Percentiles rank a stretch among this genome's conserved stretches.
These are phyloP conservation scores for Lithospermum erythrorhizon DNA, from an alignment of 257 asterid genomes.

Conservation along the genomic window DNA sequence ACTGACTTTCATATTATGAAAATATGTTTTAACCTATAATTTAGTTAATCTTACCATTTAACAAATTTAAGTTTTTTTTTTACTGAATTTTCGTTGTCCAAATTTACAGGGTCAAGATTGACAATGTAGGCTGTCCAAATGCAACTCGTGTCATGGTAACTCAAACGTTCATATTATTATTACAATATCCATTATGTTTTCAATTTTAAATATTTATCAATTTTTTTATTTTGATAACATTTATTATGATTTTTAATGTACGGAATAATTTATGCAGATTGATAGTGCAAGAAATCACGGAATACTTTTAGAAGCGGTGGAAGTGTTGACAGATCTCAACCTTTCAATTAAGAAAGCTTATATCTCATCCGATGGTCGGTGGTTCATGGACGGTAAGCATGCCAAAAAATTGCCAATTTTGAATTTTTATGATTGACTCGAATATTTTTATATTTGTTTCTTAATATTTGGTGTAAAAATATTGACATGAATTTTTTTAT, in stretches of 20 bases:
- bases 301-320: constrained; percentile 83
- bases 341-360: constrained; percentile 89
- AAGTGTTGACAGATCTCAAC: constrained; percentile 79
- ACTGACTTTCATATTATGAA: too few species aligned
- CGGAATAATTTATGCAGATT: constrained; percentile 26
- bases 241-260: neutral
- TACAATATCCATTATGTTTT: neutral
- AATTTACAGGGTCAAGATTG: constrained; percentile 78
- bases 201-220: too few species aligned
- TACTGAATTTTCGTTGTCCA: constrained; percentile 18
- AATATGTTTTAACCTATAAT: too few species aligned
- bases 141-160: constrained; percentile 78
- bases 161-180: neutral
- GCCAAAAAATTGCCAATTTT: too few species aligned
- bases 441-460: neutral
- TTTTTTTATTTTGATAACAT: neutral
- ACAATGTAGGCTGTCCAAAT: constrained; percentile 74
- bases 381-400: constrained; percentile 95
- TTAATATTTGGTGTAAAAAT: neutral
- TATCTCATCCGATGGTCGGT: constrained; percentile 87
- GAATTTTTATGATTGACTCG: too few species aligned
- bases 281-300: constrained; percentile 90
- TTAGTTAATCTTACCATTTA: too few species aligned
- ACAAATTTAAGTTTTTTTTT: too few species aligned
- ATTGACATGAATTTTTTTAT: too few species aligned